Evolutionary conservation across 179 eudicot species (phyloP), one percentile per base, ranked within the genome.

Genomic region (Nepenthes alata): DNA sequence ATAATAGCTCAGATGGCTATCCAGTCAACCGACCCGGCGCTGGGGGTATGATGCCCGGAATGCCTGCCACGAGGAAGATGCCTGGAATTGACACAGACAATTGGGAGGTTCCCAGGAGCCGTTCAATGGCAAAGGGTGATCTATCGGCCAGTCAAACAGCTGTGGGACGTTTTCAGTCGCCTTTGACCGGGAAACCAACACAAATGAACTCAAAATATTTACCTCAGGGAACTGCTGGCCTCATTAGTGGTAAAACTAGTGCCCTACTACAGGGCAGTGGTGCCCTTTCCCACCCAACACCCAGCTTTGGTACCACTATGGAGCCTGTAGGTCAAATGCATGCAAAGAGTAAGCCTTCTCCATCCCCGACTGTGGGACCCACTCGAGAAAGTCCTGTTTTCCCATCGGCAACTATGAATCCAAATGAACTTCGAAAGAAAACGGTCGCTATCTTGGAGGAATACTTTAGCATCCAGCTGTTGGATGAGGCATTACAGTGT

Each of bases 31-130:
- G 85, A 16, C 89, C 87, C 15, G 98, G 98, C 37, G 4, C 81
- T 2, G 98, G 96, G 52, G 98, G 97, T 53, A 83, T 91, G 97
- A 94, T 94, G 97, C 99, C 96, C 0, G 99, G 99, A 58, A 84
- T 79, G 91, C 99, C 96, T 0, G 95, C 96, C n/a, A 35, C 75
- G 2, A 74, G 96, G 59, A 87, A 75, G 78, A 87, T 94, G 95
- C 97, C 99, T 0, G 99, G 84, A 44, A 63, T 78, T 13, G 97
- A 91, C 57, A 80, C 77, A 47, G 96, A 86, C 72, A 80, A 85
- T 52, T 90, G 97, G 99, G 99, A 87, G 74, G 82, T 94, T 60
- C 89, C 84, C 4, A 79, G 86, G 68, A 70, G 78, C 60, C 79
- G 96, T 50, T 74, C 95, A 3, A 78, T 82, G 86, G 76, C 84